phyloP scores from a whole-genome alignment of 177 flowering plant species.

The Telopea speciosissima region DNA sequence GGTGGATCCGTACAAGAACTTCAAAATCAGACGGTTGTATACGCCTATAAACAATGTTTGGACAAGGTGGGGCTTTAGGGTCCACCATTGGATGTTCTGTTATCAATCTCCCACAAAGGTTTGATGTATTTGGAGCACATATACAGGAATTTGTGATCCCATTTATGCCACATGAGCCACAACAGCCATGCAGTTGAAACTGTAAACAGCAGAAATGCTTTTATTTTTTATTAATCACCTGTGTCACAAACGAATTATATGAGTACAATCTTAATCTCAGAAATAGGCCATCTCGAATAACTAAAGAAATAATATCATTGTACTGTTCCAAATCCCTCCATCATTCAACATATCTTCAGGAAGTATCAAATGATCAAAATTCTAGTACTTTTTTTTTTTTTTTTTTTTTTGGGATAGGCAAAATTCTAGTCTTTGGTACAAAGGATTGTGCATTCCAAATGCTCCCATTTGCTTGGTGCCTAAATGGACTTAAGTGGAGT shows the following conservation, averaged over 20 bases:
- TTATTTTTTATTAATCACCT: not conserved
- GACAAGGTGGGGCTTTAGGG: conserved; percentile 33
- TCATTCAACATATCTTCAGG: not conserved
- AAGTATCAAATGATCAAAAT: not conserved
- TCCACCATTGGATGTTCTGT: conserved; percentile 44
- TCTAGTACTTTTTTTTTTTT: too few species aligned
- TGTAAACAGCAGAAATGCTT: conserved; percentile 1
- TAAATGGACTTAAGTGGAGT: too few species aligned
- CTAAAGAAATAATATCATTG: not conserved
- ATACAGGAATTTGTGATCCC: conserved; percentile 28
- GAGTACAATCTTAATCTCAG: not conserved
- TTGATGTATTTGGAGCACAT: conserved; percentile 24
- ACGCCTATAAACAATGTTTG: conserved; percentile 66
- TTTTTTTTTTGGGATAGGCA: too few species aligned
- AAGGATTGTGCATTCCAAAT: too few species aligned
- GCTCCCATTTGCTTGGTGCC: too few species aligned
- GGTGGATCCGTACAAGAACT: conserved; percentile 63
- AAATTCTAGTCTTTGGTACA: too few species aligned
- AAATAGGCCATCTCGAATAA: not conserved
- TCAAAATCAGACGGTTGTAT: conserved; percentile 69
- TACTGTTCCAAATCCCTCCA: not conserved
- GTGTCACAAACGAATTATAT: too few species aligned
- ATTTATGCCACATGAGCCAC: conserved; percentile 35
- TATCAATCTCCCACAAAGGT: conserved; percentile 36
- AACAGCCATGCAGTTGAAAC: conserved; percentile 28